A percentile compares a stretch with the other conserved stretches of the same genome.
Conservation (phyloP, 495 filamentous ascomycete genomes). For the Thermothielavioides terrestris region DNA sequence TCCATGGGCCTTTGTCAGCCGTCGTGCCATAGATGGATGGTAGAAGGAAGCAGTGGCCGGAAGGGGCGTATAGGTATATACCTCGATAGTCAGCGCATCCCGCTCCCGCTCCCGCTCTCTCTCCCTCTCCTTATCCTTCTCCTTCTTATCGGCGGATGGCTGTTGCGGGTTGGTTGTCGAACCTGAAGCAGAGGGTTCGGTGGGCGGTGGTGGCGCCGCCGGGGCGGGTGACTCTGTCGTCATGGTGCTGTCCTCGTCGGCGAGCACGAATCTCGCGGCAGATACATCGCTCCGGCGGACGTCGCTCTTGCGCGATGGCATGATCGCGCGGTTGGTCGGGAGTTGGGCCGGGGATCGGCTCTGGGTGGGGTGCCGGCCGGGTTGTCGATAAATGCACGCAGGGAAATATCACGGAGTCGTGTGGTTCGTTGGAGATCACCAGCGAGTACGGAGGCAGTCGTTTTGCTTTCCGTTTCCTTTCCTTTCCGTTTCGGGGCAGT, state of each 20-base stretch:
- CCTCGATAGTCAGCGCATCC: slow-evolving; percentile 36
- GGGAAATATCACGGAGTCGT: too few species aligned
- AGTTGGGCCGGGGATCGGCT: too few species aligned
- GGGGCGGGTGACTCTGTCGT: slow-evolving; percentile 16
- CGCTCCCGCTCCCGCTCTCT: slow-evolving; percentile 21
- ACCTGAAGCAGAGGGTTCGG: slow-evolving; percentile 1
- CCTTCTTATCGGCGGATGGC: slow-evolving; percentile 4
- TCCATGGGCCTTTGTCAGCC: not conserved
- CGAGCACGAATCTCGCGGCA: slow-evolving; percentile 33
- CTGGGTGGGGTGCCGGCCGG: not conserved
- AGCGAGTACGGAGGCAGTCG: too few species aligned
- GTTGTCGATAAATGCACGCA: too few species aligned
- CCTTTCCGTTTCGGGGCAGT: too few species aligned
- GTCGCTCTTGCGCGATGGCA: slow-evolving; percentile 35
- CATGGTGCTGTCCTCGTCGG: slow-evolving; percentile 25
- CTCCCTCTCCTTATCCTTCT: slow-evolving; percentile 21
- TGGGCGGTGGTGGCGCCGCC: slow-evolving; percentile 10
- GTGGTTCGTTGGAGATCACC: too few species aligned
- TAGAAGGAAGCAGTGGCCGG: too few species aligned
- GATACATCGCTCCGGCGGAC: slow-evolving; percentile 35
- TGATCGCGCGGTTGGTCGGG: slow-evolving; percentile 8
- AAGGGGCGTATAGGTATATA: slow-evolving; percentile 10
- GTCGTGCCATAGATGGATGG: not conserved
- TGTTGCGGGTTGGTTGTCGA: not conserved
- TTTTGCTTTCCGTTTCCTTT: too few species aligned